Percentiles rank a stretch among this genome's conserved stretches.
Evolutionary conservation across 116 monocot species (phyloP).

Genomic region (Papilionanthe hybrid): DNA sequence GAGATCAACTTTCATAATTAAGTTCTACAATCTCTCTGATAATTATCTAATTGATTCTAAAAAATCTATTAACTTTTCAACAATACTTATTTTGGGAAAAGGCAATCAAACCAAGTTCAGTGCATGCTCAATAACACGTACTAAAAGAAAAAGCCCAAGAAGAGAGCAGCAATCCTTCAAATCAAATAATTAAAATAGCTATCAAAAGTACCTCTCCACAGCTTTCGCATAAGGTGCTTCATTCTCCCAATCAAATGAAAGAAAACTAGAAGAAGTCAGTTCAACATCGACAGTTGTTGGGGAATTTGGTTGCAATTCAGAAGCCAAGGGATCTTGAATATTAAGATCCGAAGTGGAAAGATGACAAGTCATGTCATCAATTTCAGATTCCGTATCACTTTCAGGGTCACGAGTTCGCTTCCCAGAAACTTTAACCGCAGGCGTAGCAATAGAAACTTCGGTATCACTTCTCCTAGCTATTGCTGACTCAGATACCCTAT

Average conservation of each 20-base stretch:
- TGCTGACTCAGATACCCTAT: slow-evolving; percentile 70
- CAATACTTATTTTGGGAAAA: not conserved
- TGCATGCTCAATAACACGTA: not conserved
- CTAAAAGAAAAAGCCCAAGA: not conserved
- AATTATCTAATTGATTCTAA: not conserved
- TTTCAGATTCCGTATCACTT: slow-evolving; percentile 75
- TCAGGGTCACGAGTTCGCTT: slow-evolving; percentile 77
- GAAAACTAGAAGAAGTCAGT: slow-evolving; percentile 33
- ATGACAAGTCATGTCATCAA: slow-evolving; percentile 44
- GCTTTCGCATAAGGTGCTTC: slow-evolving; percentile 84
- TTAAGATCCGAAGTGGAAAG: slow-evolving; percentile 22
- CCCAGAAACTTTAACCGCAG: slow-evolving; percentile 38
- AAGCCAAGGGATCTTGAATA: slow-evolving; percentile 20
- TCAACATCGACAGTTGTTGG: slow-evolving; percentile 20
- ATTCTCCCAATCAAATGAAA: slow-evolving; percentile 94
- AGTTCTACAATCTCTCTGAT: not conserved
- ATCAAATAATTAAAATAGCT: not conserved
- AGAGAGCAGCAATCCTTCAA: not conserved
- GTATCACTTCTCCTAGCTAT: slow-evolving; percentile 28
- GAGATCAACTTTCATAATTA: not conserved
- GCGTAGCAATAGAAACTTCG: slow-evolving; percentile 26
- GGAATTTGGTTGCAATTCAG: slow-evolving; percentile 32
- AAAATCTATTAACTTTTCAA: not conserved
- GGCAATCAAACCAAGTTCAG: not conserved
- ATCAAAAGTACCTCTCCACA: slow-evolving; percentile 55